Conservation (phyloP, 164 flowering plant genomes). For the Piper longum region DNA sequence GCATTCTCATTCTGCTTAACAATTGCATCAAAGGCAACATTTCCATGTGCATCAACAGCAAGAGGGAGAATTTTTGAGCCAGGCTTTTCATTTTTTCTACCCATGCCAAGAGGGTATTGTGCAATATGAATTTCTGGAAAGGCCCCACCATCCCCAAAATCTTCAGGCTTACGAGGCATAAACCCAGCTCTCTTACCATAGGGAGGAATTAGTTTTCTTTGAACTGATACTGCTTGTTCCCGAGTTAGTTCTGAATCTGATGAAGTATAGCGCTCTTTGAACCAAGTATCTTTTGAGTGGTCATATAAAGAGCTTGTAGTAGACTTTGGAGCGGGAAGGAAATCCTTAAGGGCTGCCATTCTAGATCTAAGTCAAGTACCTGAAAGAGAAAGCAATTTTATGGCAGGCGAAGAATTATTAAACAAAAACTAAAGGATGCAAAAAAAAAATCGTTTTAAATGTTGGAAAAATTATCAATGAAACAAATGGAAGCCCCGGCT, state of each 20-base stretch:
- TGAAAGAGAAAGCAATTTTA: too few species aligned
- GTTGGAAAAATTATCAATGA: too few species aligned
- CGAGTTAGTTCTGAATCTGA: conserved; percentile 17
- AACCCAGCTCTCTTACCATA: conserved; percentile 62
- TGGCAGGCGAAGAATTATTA: too few species aligned
- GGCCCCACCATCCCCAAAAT: conserved; percentile 92
- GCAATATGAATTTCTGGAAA: conserved; percentile 89
- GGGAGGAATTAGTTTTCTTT: conserved; percentile 40
- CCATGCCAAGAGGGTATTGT: conserved; percentile 89
- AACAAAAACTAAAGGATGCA: too few species aligned
- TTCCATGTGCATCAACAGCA: conserved; percentile 68
- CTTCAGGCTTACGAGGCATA: conserved; percentile 62
- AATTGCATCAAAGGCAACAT: conserved; percentile 74
- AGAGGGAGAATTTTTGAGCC: conserved; percentile 61
- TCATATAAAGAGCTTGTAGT: conserved; percentile 39
- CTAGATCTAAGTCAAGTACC: too few species aligned
- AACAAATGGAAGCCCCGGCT: too few species aligned
- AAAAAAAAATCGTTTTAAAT: too few species aligned
- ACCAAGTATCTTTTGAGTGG: conserved; percentile 80
- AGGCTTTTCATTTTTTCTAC: conserved; percentile 39
- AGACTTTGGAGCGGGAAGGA: conserved; percentile 57
- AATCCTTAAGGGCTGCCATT: conserved; percentile 58
- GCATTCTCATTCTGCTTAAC: conserved; percentile 80
- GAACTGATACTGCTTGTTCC: conserved; percentile 16
- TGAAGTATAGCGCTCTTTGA: conserved; percentile 44